phyloP scores from a whole-genome alignment of 2,329 filamentous ascomycete genomes.

The Pyricularia sp. region DNA sequence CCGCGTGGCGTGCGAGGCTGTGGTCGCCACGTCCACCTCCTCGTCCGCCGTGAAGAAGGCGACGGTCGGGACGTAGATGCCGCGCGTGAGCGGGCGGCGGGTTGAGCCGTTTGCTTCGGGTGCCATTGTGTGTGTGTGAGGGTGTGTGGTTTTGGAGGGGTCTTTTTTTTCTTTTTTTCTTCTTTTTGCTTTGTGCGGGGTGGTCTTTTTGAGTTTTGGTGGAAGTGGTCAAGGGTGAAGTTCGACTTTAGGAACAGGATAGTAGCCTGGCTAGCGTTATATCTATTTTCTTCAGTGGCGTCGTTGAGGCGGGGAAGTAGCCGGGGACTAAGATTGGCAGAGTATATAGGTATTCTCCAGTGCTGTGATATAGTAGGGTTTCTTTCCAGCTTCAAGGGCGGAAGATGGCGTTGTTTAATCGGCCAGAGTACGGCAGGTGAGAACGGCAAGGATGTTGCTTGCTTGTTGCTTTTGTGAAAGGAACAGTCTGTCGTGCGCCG shows the following conservation, averaged over 20 bases:
- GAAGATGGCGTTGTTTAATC: background rate
- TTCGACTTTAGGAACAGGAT: background rate
- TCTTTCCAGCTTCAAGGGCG: background rate
- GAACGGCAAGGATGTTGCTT: background rate
- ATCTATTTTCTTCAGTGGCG: background rate
- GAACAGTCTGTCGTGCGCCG: background rate
- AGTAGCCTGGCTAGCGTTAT: background rate
- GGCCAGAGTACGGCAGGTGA: background rate
- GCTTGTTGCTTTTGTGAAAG: background rate
- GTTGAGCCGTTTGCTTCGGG: background rate
- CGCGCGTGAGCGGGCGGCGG: slow-evolving; percentile 14
- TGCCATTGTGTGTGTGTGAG: background rate
- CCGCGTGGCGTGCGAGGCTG: slow-evolving; percentile 42
- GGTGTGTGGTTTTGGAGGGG: no score
- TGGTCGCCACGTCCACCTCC: slow-evolving; percentile 43
- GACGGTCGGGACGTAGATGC: slow-evolving; percentile 55
- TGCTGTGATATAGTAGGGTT: background rate
- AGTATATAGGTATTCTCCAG: background rate
- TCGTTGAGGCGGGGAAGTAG: background rate
- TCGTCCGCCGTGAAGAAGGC: slow-evolving; percentile 50
- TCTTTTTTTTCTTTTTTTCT: no score
- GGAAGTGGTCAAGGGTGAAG: background rate
- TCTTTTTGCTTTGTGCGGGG: background rate
- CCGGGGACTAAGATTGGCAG: background rate
- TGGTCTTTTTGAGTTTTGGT: background rate